Evolutionary conservation across 2,329 filamentous ascomycete genomes (phyloP).

Genomic region (Didymella lethalis): DNA sequence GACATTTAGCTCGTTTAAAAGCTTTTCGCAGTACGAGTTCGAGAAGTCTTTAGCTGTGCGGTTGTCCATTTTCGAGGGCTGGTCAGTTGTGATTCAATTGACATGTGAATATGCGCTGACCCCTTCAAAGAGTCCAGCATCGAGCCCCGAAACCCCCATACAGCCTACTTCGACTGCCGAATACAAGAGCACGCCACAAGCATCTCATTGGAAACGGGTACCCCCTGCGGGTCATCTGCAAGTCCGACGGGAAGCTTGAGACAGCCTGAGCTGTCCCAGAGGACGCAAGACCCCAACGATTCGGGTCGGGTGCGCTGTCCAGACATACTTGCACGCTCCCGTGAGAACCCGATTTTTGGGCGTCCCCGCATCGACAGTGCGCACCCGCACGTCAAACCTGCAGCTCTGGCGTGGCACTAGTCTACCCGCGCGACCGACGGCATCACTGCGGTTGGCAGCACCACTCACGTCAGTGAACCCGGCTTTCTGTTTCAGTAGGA

Average conservation of each 20-base stretch:
- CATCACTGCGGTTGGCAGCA: slow-evolving; percentile 24
- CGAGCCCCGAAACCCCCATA: slow-evolving; percentile 16
- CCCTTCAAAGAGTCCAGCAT: slow-evolving; percentile 20
- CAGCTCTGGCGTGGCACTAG: slow-evolving; percentile 29
- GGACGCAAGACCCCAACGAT: neutral
- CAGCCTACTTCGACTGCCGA: slow-evolving; percentile 16
- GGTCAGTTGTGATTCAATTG: slow-evolving; percentile 20
- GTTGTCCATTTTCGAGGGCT: slow-evolving; percentile 15
- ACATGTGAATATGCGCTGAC: slow-evolving; percentile 29
- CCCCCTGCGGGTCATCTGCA: slow-evolving; percentile 4
- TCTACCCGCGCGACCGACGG: slow-evolving; percentile 30
- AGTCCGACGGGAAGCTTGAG: neutral
- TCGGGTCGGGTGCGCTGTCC: slow-evolving; percentile 10
- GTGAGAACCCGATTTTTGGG: slow-evolving; percentile 29
- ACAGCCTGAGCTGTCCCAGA: neutral
- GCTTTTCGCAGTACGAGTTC: slow-evolving; percentile 38
- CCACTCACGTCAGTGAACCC: slow-evolving; percentile 26
- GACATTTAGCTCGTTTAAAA: slow-evolving; percentile 31
- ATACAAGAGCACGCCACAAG: slow-evolving; percentile 4
- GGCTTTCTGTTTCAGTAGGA: slow-evolving; percentile 11
- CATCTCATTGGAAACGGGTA: slow-evolving; percentile 7
- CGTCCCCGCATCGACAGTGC: slow-evolving; percentile 37
- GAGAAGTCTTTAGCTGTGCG: slow-evolving; percentile 40
- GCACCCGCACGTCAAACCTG: slow-evolving; percentile 32
- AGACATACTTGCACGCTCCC: slow-evolving; percentile 27